Conservation (phyloP, 2,329 filamentous ascomycete species). For the Ophiostoma pallidulum region DNA sequence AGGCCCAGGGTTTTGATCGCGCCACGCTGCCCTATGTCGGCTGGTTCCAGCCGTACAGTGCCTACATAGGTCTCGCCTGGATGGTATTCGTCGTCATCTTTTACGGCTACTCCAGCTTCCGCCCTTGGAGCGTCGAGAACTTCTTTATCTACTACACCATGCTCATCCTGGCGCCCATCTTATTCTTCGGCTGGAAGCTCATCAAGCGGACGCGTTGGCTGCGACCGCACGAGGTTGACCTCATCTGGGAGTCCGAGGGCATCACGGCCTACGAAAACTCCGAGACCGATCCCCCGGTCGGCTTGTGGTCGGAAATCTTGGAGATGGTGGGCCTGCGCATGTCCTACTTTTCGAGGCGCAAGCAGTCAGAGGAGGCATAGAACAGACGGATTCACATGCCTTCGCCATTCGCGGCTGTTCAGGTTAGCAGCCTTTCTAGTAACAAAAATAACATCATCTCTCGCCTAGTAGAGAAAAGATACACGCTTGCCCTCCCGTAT, state of each 20-base stretch:
- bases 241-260: conserved; percentile 19
- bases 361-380: not conserved
- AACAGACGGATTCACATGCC: no score
- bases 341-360: not conserved
- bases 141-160: conserved; percentile 49
- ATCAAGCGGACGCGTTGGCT: conserved; percentile 43
- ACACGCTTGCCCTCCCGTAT: no score
- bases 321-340: conserved; percentile 4
- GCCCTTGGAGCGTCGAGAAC: conserved; percentile 35
- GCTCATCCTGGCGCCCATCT: conserved; percentile 42
- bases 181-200: conserved; percentile 55
- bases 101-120: conserved; percentile 48
- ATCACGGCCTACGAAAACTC: conserved; percentile 30
- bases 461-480: no score
- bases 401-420: no score
- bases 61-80: conserved; percentile 24
- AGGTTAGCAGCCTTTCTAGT: no score
- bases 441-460: no score
- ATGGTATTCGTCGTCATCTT: conserved; percentile 18
- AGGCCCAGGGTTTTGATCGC: conserved; percentile 28
- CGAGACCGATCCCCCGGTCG: conserved; percentile 13
- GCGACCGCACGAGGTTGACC: conserved; percentile 17
- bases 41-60: conserved; percentile 29
- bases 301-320: conserved; percentile 13
- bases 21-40: conserved; percentile 29